phyloP scores from a whole-genome alignment of 345 rosid species.

The Turnera subulata region DNA sequence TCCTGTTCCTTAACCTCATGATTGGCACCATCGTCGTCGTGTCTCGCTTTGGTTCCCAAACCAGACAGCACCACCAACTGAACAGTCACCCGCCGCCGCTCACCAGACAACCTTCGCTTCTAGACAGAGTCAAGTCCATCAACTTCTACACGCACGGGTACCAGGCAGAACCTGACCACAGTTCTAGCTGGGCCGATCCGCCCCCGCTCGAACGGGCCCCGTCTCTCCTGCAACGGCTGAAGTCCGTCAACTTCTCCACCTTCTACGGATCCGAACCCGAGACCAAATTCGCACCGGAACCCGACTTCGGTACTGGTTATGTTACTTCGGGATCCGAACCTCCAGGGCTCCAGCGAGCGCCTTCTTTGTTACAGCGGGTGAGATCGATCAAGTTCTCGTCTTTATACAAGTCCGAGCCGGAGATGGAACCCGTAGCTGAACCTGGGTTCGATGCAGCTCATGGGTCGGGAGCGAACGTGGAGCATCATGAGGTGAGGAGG shows the following conservation, averaged over 20 bases:
- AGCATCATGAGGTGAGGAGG: slow-evolving; percentile 31
- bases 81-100: background rate
- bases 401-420: slow-evolving; percentile 1
- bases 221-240: slow-evolving; percentile 11
- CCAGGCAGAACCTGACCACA: background rate
- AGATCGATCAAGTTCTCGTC: slow-evolving; percentile 15
- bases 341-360: slow-evolving; percentile 3
- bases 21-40: slow-evolving; percentile 53
- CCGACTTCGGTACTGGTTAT: background rate
- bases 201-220: slow-evolving; percentile 9
- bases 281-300: background rate
- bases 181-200: background rate
- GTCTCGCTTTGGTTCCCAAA: slow-evolving; percentile 36
- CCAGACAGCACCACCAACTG: slow-evolving; percentile 1
- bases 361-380: slow-evolving; percentile 14
- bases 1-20: slow-evolving; percentile 56
- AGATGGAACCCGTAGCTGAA: slow-evolving; percentile 3
- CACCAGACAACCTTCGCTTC: background rate
- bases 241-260: slow-evolving; percentile 13
- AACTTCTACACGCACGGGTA: background rate
- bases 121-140: background rate
- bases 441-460: slow-evolving; percentile 8
- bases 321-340: background rate
- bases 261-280: slow-evolving; percentile 1
- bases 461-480: background rate